Conservation (phyloP, 495 filamentous ascomycete genomes). For the Penicillium cinerascens region DNA sequence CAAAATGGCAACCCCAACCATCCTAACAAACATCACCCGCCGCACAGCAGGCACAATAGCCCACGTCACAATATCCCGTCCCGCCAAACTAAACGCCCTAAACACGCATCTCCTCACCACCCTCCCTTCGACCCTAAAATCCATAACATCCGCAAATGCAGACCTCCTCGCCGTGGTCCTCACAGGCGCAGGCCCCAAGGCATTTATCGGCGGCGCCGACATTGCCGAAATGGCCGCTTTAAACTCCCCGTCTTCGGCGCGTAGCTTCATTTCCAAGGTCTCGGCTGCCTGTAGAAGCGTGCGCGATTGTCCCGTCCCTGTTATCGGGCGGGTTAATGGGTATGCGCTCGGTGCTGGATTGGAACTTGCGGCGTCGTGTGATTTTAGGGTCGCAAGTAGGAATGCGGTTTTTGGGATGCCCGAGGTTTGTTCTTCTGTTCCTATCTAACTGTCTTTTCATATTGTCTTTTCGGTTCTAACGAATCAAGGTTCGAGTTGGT, state of each 20-base stretch:
- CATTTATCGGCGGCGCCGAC: slow-evolving; percentile 25
- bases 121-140: slow-evolving; percentile 6
- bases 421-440: slow-evolving; percentile 3
- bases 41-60: slow-evolving; percentile 17
- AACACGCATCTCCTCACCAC: slow-evolving; percentile 13
- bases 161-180: slow-evolving; percentile 21
- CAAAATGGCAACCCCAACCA: slow-evolving; percentile 1
- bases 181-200: slow-evolving; percentile 20
- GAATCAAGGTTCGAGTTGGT: slow-evolving; percentile 15
- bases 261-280: slow-evolving; percentile 17
- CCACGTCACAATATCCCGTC: slow-evolving; percentile 21
- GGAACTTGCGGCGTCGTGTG: slow-evolving; percentile 22
- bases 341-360: slow-evolving; percentile 22
- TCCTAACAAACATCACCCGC: slow-evolving; percentile 16
- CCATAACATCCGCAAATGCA: not conserved
- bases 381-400: slow-evolving; percentile 19
- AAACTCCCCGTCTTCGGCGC: slow-evolving; percentile 12
- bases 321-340: slow-evolving; percentile 23
- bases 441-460: not conserved
- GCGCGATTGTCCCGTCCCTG: slow-evolving; percentile 18
- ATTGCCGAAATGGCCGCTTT: slow-evolving; percentile 18
- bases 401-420: slow-evolving; percentile 28
- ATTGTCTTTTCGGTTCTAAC: not conserved
- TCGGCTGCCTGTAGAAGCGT: slow-evolving; percentile 15
- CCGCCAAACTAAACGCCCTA: slow-evolving; percentile 23